Evolutionary conservation across 1,284 basidiomycete genomes (phyloP).

Genomic region (Termitomyces sp.): DNA sequence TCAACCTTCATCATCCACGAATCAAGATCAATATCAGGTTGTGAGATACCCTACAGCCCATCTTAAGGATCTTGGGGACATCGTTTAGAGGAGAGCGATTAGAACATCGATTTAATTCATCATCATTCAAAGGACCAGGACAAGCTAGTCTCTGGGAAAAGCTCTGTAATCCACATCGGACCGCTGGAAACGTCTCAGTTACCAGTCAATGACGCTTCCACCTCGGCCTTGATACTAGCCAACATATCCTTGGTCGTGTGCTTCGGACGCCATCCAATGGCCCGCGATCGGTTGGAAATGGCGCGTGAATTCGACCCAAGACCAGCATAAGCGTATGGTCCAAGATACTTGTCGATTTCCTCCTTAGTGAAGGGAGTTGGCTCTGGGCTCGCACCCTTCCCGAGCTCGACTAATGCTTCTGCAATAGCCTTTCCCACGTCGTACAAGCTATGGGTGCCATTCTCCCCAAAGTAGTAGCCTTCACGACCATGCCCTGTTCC

Average conservation of each 20-base stretch:
- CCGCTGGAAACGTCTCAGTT: background rate
- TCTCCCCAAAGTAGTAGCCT: slow-evolving; percentile 33
- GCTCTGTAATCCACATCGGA: too few relatives aligned
- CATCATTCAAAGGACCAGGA: too few relatives aligned
- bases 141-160: background rate
- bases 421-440: slow-evolving; percentile 29
- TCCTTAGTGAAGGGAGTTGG: slow-evolving; percentile 39
- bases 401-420: slow-evolving; percentile 30
- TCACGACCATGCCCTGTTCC: slow-evolving; percentile 36
- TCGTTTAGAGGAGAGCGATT: too few relatives aligned
- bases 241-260: slow-evolving; percentile 36
- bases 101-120: background rate
- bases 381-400: slow-evolving; percentile 29
- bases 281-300: slow-evolving; percentile 34
- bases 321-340: slow-evolving; percentile 5
- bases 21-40: too few relatives aligned
- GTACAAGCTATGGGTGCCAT: slow-evolving; percentile 28
- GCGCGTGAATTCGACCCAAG: slow-evolving; percentile 40
- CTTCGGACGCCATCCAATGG: slow-evolving; percentile 48
- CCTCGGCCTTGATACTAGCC: slow-evolving; percentile 32
- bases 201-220: slow-evolving; percentile 18
- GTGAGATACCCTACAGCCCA: too few relatives aligned
- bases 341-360: slow-evolving; percentile 33
- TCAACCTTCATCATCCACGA: too few relatives aligned
- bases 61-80: too few relatives aligned